Conservation (phyloP, 1,284 basidiomycete genomes). For the Ustilago nuda region DNA sequence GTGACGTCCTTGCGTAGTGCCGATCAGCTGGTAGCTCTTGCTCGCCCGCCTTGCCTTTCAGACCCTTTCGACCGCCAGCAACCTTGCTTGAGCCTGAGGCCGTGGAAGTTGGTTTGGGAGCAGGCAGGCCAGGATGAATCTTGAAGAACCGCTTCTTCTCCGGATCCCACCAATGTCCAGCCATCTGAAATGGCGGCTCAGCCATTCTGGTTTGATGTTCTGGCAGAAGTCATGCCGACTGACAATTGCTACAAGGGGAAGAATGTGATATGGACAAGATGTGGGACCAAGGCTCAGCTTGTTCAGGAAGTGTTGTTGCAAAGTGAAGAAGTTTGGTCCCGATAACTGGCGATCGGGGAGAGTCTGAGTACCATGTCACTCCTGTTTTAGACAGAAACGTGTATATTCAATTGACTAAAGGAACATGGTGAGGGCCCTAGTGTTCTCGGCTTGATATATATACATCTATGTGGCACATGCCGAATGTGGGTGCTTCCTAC, state of each 20-base stretch:
- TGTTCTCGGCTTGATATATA: too few relatives aligned
- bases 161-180: constrained; percentile 47
- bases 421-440: too few relatives aligned
- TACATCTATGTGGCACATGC: too few relatives aligned
- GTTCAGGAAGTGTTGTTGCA: background rate
- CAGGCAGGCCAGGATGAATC: constrained; percentile 20
- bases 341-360: too few relatives aligned
- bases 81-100: background rate
- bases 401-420: too few relatives aligned
- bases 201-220: constrained; percentile 15
- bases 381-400: too few relatives aligned
- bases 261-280: background rate
- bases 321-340: background rate
- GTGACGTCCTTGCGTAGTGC: background rate
- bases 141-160: constrained; percentile 50
- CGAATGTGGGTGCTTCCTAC: too few relatives aligned
- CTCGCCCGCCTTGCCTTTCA: constrained; percentile 1
- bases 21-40: background rate
- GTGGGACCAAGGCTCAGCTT: background rate
- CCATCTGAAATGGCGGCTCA: constrained; percentile 45
- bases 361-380: too few relatives aligned
- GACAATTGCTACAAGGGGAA: background rate
- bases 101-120: background rate
- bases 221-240: background rate
- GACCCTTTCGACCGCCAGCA: background rate